A percentile compares a stretch with the other conserved stretches of the same genome.
These are phyloP conservation scores for Linaria vulgaris DNA, from an alignment of 257 asterid species.

Conservation along the genomic window DNA sequence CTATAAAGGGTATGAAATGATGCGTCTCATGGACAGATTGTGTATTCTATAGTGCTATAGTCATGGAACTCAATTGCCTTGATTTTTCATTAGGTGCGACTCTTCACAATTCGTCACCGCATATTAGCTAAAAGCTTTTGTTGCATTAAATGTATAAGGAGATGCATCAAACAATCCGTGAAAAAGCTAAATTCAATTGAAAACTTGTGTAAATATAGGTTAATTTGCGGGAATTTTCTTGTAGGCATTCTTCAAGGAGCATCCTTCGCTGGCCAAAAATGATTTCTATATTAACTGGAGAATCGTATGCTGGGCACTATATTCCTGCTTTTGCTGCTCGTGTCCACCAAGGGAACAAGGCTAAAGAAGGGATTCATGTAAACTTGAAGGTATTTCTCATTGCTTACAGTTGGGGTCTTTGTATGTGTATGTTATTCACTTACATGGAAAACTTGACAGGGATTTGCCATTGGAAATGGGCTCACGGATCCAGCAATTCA, in stretches of 20 bases:
- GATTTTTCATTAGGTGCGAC: too few relatives aligned
- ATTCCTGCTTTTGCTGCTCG: constrained; percentile 96
- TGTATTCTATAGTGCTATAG: too few relatives aligned
- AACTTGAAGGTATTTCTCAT: constrained; percentile 69
- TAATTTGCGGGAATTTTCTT: constrained; percentile 10
- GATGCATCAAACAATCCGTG: not conserved
- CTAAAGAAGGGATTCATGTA: constrained; percentile 68
- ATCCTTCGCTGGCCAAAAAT: constrained; percentile 68
- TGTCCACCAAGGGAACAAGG: constrained; percentile 83
- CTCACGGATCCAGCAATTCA: constrained; percentile 92
- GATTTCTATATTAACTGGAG: constrained; percentile 93
- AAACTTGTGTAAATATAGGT: not conserved
- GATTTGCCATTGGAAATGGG: constrained; percentile 95
- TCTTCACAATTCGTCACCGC: too few relatives aligned
- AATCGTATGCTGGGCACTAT: constrained; percentile 95
- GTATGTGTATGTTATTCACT: constrained; percentile 20
- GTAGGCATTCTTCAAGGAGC: constrained; percentile 90
- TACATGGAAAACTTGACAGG: constrained; percentile 47
- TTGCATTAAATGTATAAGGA: not conserved
- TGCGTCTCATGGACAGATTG: too few relatives aligned
- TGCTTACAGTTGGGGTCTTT: constrained; percentile 12
- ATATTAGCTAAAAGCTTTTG: not conserved
- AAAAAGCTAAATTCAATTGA: not conserved
- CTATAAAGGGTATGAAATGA: too few relatives aligned
- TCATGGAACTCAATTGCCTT: too few relatives aligned